Conservation (phyloP, 306 rosid genomes). For the Neltuma alba region DNA sequence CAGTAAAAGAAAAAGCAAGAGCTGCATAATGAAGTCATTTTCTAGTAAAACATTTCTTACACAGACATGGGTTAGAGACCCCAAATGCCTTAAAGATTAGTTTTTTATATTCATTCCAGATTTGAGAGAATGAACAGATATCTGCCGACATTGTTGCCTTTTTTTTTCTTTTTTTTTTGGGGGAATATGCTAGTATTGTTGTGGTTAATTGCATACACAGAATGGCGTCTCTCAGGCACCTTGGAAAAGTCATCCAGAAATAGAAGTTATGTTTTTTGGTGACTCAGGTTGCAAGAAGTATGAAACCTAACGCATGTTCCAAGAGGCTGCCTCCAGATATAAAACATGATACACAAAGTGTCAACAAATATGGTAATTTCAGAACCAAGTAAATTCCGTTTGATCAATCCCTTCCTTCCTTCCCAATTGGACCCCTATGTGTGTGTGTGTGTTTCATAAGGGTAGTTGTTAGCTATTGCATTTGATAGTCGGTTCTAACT, state of each 20-base stretch:
- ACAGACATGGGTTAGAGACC: not conserved
- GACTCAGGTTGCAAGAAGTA: not conserved
- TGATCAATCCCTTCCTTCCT: not conserved
- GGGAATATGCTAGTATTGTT: not conserved
- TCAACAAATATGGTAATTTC: not conserved
- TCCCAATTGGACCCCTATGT: not conserved
- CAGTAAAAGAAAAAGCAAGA: not conserved
- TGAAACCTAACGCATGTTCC: constrained; percentile 1
- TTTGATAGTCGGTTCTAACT: not conserved
- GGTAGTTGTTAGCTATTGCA: not conserved
- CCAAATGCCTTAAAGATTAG: not conserved
- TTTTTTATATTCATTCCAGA: constrained; percentile 4
- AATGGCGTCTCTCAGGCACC: constrained; percentile 3
- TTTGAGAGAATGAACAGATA: not conserved
- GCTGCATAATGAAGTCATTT: not conserved
- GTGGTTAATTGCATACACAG: constrained; percentile 1
- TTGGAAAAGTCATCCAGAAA: constrained; percentile 20
- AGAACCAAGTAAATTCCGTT: not conserved
- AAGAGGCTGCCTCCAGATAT: constrained; percentile 10
- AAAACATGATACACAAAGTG: not conserved
- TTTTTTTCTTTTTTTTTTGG: too few species aligned
- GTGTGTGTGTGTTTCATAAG: not conserved
- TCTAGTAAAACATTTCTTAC: not conserved
- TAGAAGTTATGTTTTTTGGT: not conserved
- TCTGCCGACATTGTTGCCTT: not conserved